phyloP scores from a whole-genome alignment of 2,329 filamentous ascomycete species.

The Fusarium liriodendri region DNA sequence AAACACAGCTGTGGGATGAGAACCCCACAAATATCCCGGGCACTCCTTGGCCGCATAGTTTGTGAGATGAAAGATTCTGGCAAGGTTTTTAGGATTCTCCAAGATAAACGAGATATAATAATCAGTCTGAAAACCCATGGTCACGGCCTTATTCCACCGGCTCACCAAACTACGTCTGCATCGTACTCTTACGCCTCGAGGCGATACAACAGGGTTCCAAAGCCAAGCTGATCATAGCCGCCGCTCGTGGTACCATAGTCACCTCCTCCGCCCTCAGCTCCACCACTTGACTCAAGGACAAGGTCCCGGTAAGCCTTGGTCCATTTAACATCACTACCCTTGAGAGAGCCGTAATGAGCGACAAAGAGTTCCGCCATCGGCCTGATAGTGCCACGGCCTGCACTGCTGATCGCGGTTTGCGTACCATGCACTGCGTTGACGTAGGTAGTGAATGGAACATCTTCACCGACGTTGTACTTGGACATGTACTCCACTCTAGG shows the following conservation, averaged over 20 bases:
- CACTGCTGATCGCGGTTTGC: not conserved
- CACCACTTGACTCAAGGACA: not conserved
- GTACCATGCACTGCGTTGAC: not conserved
- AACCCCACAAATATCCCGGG: too few species aligned
- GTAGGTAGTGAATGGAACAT: not conserved
- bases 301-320: not conserved
- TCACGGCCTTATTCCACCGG: not conserved
- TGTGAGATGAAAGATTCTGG: not conserved
- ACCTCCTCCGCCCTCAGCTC: not conserved
- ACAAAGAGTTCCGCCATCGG: not conserved
- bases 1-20: too few species aligned
- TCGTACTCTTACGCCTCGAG: not conserved
- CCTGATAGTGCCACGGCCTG: not conserved
- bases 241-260: not conserved
- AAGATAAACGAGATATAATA: not conserved
- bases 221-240: not conserved
- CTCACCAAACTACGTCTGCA: fast-evolving
- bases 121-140: not conserved
- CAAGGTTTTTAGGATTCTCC: not conserved
- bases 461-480: not conserved
- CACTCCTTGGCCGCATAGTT: too few species aligned
- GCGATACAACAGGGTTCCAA: not conserved
- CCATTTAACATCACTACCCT: not conserved
- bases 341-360: not conserved
- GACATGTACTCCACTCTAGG: not conserved